Evolutionary conservation across 2,329 filamentous ascomycete genomes (phyloP), one percentile per base, ranked within the genome.

Genomic region (Rutstroemia sp.): DNA sequence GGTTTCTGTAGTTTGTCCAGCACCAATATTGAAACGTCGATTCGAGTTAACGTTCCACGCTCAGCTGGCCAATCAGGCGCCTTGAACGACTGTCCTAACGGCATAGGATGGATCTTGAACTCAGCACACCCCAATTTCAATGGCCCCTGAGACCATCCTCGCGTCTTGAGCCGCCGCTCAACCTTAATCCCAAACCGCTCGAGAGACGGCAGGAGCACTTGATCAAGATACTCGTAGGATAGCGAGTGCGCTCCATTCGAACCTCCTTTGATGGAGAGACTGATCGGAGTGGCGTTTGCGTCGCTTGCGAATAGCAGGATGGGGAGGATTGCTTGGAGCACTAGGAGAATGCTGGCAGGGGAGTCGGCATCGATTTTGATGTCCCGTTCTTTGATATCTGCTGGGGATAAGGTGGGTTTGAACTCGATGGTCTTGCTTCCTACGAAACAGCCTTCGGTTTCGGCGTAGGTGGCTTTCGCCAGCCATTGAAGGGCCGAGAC

Each of bases 191-290:
- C 74, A 54, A 83, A 82, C 3, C 73, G 72, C 63, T 80, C 72
- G 0, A 86, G 69, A 0, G 74, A 71, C 2, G 82, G 82, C 34
- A 84, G 69, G 1, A 86, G 72, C 0, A 85, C 77, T 63, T 85
- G 82, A 63, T 83, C 79, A 3, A 85, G 69, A 63, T 85, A 86
- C 63, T 86, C 82, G 58, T 75, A 83, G n/a, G 77, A 81, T 1
- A 75, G 72, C 0, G 81, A 82, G 63, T 75, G 82, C 9, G 73
- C 71, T 2, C 80, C 77, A 60, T 86, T 85, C 1, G 82, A 85
- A 16, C 82, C 82, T 5, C 82, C 82, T 1, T 75, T 73, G 6
- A 86, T 76, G 18, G 74, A 72, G 5, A 85, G 62, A 30, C 73
- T 72, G 21, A 83, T 70, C 1, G 76, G 73, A 25, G 75, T 71